These are phyloP conservation scores for Strobilomyces dryophilus DNA, from an alignment of 768 basidiomycete species.

Conservation along the genomic window DNA sequence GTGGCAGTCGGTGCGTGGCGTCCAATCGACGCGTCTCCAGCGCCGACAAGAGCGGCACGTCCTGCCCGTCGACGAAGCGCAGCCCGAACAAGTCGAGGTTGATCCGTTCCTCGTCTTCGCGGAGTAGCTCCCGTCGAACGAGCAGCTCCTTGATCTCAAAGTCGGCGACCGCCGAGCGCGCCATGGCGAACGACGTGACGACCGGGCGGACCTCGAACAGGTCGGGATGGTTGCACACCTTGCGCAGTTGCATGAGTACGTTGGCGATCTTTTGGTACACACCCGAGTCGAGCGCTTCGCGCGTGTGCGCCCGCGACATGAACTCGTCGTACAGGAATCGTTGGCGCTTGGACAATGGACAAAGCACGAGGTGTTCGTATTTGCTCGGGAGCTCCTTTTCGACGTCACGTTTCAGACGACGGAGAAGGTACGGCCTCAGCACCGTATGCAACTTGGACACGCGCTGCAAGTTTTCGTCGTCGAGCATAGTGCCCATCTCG, in stretches of 20 bases:
- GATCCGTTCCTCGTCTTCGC: slow-evolving; percentile 48
- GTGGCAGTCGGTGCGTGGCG: slow-evolving; percentile 52
- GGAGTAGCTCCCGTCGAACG: slow-evolving; percentile 67
- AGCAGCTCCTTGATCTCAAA: slow-evolving; percentile 87
- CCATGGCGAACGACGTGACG: slow-evolving; percentile 71
- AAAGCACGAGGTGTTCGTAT: slow-evolving; percentile 85
- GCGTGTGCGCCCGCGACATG: slow-evolving; percentile 84
- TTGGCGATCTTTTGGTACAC: slow-evolving; percentile 89
- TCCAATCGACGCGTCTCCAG: slow-evolving; percentile 53
- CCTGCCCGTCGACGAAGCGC: slow-evolving; percentile 54
- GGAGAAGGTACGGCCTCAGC: slow-evolving; percentile 91
- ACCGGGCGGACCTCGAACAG: slow-evolving; percentile 87
- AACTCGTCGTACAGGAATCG: slow-evolving; percentile 97
- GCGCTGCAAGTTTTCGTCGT: slow-evolving; percentile 81
- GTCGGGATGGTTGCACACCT: slow-evolving; percentile 94
- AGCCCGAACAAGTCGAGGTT: slow-evolving; percentile 66
- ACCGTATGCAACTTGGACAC: slow-evolving; percentile 89
- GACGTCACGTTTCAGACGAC: slow-evolving; percentile 96
- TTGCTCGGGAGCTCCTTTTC: slow-evolving; percentile 95
- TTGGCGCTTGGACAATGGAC: slow-evolving; percentile 85
- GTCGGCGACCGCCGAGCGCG: slow-evolving; percentile 70
- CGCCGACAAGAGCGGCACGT: slow-evolving; percentile 50
- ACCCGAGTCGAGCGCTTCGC: slow-evolving; percentile 77
- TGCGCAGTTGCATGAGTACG: slow-evolving; percentile 95
- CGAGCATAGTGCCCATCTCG: slow-evolving; percentile 70